Base-by-base conservation (phyloP, 2,329 filamentous ascomycete species). In the Tricladium varicosporioides region DNA sequence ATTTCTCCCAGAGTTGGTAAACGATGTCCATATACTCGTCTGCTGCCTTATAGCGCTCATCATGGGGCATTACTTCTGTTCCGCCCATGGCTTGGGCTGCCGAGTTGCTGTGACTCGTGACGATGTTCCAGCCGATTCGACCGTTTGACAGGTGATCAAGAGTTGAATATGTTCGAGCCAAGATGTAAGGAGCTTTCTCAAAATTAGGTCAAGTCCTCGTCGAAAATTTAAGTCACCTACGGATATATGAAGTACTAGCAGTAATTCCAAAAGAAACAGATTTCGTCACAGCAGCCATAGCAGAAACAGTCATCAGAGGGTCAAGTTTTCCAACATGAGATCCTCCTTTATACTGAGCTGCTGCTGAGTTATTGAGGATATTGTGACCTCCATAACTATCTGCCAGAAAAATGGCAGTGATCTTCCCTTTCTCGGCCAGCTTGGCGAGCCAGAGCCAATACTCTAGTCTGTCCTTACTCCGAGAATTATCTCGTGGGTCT, bases 211-310 rank as follows among this genome's bases (percentile, higher is more conserved):
- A 9, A 13, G 10, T 11, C 7, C 31, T 8, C 9, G 4, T n/a
- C 36, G 5, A n/a, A 16, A 15, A 18, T 32, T 42, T 10, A 16
- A 51, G n/a, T 50, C 10, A 19, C 49, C 47, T 32, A 57, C 51
- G 52, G 14, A 61, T 57, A 59, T 88, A 88, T 0, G 83, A 86
- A 1, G 85, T 87, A 1, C 81, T 80, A 0, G 84, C 79, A 0
- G 86, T 88, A 0, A 88, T 82, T 0, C 84, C 85, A 59, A 88
- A 88, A 0, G 79, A 82, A 10, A 88, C 77, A 54, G 76, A 85
- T 60, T 81, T 78, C 0, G 86, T 88, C 0, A 76, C 85, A 0
- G 85, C 84, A 0, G 85, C 85, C 85, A 88, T 87, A 2, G 85
- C 83, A 2, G 84, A 78, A 0, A 88, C 75, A 1, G 84, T 76